Percentiles rank a stretch among this genome's conserved stretches.
phyloP scores from a whole-genome alignment of 257 asterid genomes.

The Solanum chilense region DNA sequence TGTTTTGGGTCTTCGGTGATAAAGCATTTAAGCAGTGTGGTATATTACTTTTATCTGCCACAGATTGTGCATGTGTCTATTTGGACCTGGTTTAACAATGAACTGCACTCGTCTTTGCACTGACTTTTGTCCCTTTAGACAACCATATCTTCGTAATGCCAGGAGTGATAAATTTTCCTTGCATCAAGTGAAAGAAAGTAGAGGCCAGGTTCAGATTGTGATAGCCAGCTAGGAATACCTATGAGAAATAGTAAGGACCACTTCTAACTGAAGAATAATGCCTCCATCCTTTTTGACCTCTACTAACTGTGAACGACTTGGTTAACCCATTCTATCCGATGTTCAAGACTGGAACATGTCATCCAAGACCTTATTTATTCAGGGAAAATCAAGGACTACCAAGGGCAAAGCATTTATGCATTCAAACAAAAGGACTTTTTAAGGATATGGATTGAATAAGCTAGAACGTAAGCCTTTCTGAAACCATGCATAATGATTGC shows the following conservation, averaged over 20 bases:
- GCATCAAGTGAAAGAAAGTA: not conserved
- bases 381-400: not conserved
- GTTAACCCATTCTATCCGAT: not conserved
- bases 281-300: not conserved
- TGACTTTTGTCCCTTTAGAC: not conserved
- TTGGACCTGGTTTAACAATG: not conserved
- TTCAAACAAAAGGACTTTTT: not conserved
- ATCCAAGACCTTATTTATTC: not conserved
- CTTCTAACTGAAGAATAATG: not conserved
- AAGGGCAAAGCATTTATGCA: not conserved
- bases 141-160: not conserved
- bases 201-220: not conserved
- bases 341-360: not conserved
- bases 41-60: not conserved
- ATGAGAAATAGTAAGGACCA: not conserved
- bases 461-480: not conserved
- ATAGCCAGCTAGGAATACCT: not conserved
- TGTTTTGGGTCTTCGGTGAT: not conserved
- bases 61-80: not conserved
- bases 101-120: not conserved
- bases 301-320: not conserved
- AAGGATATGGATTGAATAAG: not conserved
- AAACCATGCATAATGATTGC: not conserved
- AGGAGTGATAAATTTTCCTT: not conserved
- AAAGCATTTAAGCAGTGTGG: not conserved